Evolutionary conservation across 371 early-diverging fungal genomes (phyloP).

Genomic region (Mucor lusitanicus): DNA sequence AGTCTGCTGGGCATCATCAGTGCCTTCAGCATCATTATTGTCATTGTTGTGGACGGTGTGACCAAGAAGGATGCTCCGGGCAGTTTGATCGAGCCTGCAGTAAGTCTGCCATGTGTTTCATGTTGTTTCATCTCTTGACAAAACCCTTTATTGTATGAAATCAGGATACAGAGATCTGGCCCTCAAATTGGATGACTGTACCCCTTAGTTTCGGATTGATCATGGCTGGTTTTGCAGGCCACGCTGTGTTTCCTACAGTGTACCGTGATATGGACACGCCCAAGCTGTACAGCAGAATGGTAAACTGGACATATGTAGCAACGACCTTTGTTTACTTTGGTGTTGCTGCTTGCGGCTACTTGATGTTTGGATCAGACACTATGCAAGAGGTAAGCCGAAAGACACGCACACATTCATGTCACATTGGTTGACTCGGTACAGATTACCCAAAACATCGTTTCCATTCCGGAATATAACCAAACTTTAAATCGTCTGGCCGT

Average conservation of each 20-base stretch:
- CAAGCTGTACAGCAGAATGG: slow-evolving; percentile 40
- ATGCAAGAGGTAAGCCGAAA: slow-evolving; percentile 55
- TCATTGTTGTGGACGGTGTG: slow-evolving; percentile 54
- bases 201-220: slow-evolving; percentile 48
- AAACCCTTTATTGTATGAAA: not conserved
- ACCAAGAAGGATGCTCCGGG: slow-evolving; percentile 55
- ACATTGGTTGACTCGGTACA: slow-evolving; percentile 10
- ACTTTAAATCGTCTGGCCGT: slow-evolving; percentile 57
- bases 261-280: slow-evolving; percentile 54
- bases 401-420: not conserved
- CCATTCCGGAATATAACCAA: slow-evolving; percentile 58
- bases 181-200: slow-evolving; percentile 31
- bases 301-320: slow-evolving; percentile 41
- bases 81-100: slow-evolving; percentile 57
- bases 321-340: slow-evolving; percentile 38
- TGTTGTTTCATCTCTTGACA: not conserved
- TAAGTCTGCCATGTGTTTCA: slow-evolving; percentile 26
- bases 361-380: slow-evolving; percentile 73
- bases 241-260: slow-evolving; percentile 50
- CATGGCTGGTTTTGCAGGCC: slow-evolving; percentile 53
- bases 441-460: slow-evolving; percentile 73
- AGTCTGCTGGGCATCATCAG: slow-evolving; percentile 55
- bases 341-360: slow-evolving; percentile 63
- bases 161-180: slow-evolving; percentile 42
- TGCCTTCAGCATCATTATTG: slow-evolving; percentile 40